Evolutionary conservation across 2,329 filamentous ascomycete species (phyloP).

Genomic region (Trichoderma sp.): DNA sequence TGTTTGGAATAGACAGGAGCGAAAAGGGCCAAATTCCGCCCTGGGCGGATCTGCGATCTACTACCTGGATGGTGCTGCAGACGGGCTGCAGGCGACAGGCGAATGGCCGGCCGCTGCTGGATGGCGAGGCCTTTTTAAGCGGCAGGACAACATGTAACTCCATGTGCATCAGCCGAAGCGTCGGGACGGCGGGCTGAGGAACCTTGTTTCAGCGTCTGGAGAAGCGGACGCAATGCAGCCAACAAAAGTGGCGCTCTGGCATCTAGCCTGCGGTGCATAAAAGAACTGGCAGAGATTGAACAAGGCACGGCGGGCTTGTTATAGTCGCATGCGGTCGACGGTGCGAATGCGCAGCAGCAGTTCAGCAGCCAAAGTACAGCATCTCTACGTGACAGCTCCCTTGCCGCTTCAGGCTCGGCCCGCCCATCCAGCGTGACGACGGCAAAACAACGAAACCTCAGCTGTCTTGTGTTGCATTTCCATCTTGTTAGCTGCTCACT

Average conservation of each 20-base stretch:
- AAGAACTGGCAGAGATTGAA: not conserved
- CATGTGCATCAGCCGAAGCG: conserved; percentile 22
- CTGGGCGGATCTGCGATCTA: conserved; percentile 25
- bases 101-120: not conserved
- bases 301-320: not conserved
- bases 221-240: not conserved
- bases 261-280: not conserved
- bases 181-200: conserved; percentile 16
- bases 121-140: conserved; percentile 19
- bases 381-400: not conserved
- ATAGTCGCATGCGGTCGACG: too few relatives aligned
- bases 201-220: conserved; percentile 27
- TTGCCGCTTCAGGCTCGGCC: not conserved
- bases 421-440: not conserved
- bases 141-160: conserved; percentile 1
- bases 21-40: conserved; percentile 10
- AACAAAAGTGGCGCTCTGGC: not conserved
- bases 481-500: not conserved
- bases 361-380: too few relatives aligned
- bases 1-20: not conserved
- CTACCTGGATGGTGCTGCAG: conserved; percentile 23
- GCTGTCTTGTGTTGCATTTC: conserved; percentile 9
- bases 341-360: too few relatives aligned
- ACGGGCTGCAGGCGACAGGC: conserved; percentile 19
- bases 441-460: not conserved